Evolutionary conservation across 192 early-diverging fungal genomes (phyloP), one percentile per base, ranked within the genome.

Genomic region (Jimgerdemannia lactiflua): DNA sequence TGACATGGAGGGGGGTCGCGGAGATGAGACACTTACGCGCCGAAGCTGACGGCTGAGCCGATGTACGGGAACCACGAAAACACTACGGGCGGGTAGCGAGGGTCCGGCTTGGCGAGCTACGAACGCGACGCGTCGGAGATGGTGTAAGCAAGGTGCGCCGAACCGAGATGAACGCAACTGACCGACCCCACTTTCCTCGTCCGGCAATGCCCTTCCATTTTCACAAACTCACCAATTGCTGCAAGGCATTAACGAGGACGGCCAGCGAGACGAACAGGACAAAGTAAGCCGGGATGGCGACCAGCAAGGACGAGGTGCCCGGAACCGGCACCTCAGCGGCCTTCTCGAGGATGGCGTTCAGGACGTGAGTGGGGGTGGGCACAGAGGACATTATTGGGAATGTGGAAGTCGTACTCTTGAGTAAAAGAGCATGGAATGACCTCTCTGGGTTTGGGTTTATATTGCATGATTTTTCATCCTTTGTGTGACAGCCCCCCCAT

Each of bases 31-130:
- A 76, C 81, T 71, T 79, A 83, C 81, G 96, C 87, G 76, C 97
- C 96, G 86, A 95, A 96, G 69, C 86, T 74, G 70, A 97, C 81
- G 77, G 95, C 95, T 65, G 91, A 91, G 49, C 98, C 96, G 71
- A 99, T 83, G 75, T 96, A 91, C 42, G 98, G 96, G 71, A 98
- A 84, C 79, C 88, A 89, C 85, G 95, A 92, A 68, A 85, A 85
- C 18, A 93, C 91, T 49, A 88, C 80, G 6, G 92, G 92, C 72
- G 93, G 93, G 49, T 59, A 59, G 49, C 49, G 49, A 59, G 49
- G 49, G 14, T 59, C 49, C 14, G 49, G 49, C 14, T 2, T 59
- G 49, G 14, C 14, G 6, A 59, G 49, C 49, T 59, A 59, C 49
- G 49, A 59, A 2, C 49, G 49, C 49, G 49, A 59, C 14, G 49